Evolutionary conservation across 2,329 filamentous ascomycete genomes (phyloP).

Genomic region (Leptographium galeiforme): DNA sequence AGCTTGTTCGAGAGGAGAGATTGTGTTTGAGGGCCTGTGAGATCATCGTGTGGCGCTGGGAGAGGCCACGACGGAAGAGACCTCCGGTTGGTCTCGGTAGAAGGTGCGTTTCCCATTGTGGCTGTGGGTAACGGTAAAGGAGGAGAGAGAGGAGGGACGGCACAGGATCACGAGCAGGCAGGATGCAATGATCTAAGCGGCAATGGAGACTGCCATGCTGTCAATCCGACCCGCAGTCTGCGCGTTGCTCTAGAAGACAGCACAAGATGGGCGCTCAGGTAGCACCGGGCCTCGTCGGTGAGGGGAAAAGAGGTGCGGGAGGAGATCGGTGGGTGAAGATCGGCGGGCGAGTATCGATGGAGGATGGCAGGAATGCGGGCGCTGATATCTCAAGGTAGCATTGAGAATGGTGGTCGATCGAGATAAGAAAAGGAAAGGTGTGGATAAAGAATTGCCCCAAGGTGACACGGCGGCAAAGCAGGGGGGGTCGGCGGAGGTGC

Average conservation of each 20-base stretch:
- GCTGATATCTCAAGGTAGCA: background rate
- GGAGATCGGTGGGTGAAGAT: background rate
- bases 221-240: slow-evolving; percentile 17
- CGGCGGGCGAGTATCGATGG: background rate
- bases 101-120: slow-evolving; percentile 39
- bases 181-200: slow-evolving; percentile 15
- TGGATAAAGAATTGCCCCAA: background rate
- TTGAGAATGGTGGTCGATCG: background rate
- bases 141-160: background rate
- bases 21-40: background rate
- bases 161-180: slow-evolving; percentile 14
- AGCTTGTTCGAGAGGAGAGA: slow-evolving; percentile 26
- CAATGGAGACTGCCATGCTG: slow-evolving; percentile 27
- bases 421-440: background rate
- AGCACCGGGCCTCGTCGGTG: slow-evolving; percentile 17
- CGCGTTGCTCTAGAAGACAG: background rate
- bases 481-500: background rate
- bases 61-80: slow-evolving; percentile 4
- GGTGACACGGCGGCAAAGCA: background rate
- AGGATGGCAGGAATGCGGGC: background rate
- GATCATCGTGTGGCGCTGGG: background rate
- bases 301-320: background rate
- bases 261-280: slow-evolving; percentile 8
- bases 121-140: slow-evolving; percentile 1
- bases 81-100: slow-evolving; percentile 26